phyloP scores from a whole-genome alignment of 139 green algal species.

The Auxenochlorella pyrenoidosa region DNA sequence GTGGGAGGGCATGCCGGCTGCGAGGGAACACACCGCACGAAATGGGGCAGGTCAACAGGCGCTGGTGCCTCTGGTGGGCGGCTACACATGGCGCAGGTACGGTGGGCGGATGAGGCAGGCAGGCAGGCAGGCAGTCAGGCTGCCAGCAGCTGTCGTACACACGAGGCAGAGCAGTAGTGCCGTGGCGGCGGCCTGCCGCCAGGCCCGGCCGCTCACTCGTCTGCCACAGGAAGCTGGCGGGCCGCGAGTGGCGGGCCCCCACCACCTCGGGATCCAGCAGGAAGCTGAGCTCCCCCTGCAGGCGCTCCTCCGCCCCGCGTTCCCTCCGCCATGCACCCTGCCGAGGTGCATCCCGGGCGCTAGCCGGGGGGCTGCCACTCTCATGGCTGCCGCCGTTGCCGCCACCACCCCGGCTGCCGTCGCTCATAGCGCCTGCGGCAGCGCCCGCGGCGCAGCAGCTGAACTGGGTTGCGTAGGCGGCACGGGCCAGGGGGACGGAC shows the following conservation, averaged over 20 bases:
- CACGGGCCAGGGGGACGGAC: neutral
- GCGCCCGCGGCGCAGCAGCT: neutral
- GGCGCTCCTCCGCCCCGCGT: neutral
- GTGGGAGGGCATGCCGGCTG: constrained; percentile 18
- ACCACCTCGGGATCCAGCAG: neutral
- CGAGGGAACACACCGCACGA: too few relatives aligned
- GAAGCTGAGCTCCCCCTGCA: constrained; percentile 21
- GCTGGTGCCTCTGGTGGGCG: too few relatives aligned
- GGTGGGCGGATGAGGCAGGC: neutral
- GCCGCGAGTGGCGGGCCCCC: neutral
- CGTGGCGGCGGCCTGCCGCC: too few relatives aligned
- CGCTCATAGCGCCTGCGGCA: neutral
- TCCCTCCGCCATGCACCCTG: neutral
- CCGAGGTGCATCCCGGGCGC: neutral
- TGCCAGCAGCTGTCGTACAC: neutral
- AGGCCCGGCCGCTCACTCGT: constrained; percentile 9
- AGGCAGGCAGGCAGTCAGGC: neutral
- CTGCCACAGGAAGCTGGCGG: constrained; percentile 26
- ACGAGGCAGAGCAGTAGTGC: neutral
- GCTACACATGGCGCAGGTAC: neutral
- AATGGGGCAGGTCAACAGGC: too few relatives aligned
- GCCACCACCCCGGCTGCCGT: neutral
- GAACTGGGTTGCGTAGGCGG: neutral
- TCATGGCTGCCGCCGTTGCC: neutral
- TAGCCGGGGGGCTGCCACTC: neutral